Percentiles rank a stretch among this genome's conserved stretches.
Evolutionary conservation across 2,329 filamentous ascomycete genomes (phyloP).

Genomic region (Falciphora oryzae): DNA sequence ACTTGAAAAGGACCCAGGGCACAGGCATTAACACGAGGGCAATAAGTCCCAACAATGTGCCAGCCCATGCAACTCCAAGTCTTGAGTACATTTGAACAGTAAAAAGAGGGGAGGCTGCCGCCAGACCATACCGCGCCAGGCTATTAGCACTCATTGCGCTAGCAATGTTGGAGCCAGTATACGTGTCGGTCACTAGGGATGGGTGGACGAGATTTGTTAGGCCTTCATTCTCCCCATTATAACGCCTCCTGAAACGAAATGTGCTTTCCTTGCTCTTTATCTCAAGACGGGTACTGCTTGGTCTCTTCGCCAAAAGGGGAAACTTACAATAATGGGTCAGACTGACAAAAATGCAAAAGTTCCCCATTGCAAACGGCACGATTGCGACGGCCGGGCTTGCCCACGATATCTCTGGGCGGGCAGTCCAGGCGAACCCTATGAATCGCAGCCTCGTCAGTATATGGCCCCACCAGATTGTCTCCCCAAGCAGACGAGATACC

Average conservation of each 20-base stretch:
- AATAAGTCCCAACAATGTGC: conserved; percentile 41
- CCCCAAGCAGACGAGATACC: background rate
- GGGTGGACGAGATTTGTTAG: no score
- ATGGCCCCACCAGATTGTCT: background rate
- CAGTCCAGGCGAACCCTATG: conserved; percentile 49
- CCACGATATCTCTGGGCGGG: conserved; percentile 40
- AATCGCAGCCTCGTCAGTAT: no score
- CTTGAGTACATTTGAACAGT: conserved; percentile 47
- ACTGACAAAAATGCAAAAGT: conserved; percentile 52
- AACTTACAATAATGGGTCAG: conserved; percentile 37
- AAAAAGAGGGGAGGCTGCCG: conserved; percentile 55
- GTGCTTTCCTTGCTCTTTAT: no score
- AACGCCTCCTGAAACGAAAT: no score
- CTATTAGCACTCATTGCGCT: conserved; percentile 56
- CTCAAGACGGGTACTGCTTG: no score
- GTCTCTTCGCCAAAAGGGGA: no score
- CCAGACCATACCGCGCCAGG: conserved; percentile 49
- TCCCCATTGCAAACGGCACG: conserved; percentile 54
- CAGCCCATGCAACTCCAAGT: conserved; percentile 41
- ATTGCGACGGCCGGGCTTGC: conserved; percentile 44
- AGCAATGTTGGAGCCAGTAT: conserved; percentile 48
- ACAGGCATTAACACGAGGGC: conserved; percentile 42
- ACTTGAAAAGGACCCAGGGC: conserved; percentile 48
- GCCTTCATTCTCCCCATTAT: no score
- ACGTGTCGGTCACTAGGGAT: conserved; percentile 42